Evolutionary conservation across 345 rosid species (phyloP).

Genomic region (Rhizophora mangle): DNA sequence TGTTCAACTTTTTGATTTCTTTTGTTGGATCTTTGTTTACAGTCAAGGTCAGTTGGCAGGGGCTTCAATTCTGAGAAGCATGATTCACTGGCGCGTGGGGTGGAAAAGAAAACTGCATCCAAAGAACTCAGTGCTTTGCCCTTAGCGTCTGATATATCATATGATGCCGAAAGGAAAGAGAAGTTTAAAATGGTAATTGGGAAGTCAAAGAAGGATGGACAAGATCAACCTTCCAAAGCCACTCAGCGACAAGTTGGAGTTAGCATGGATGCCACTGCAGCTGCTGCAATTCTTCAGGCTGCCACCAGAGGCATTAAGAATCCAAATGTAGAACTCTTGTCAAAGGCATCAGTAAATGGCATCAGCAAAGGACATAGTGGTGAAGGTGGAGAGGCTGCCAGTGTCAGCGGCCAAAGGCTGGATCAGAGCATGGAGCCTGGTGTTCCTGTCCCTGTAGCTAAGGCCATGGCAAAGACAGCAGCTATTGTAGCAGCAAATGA

Average conservation of each 20-base stretch:
- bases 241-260: constrained; percentile 50
- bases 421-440: constrained; percentile 26
- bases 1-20: not conserved
- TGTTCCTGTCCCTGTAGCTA: constrained; percentile 44
- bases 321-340: constrained; percentile 56
- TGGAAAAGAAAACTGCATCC: constrained; percentile 43
- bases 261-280: constrained; percentile 66
- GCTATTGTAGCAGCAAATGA: constrained; percentile 58
- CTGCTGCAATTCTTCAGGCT: constrained; percentile 93
- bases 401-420: constrained; percentile 22
- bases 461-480: constrained; percentile 43
- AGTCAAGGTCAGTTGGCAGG: constrained; percentile 52
- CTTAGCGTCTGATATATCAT: constrained; percentile 51
- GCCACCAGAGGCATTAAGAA: constrained; percentile 81
- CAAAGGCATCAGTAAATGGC: constrained; percentile 34
- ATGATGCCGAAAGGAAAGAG: constrained; percentile 67
- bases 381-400: constrained; percentile 35
- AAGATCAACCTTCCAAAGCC: constrained; percentile 49
- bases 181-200: constrained; percentile 74
- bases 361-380: constrained; percentile 35
- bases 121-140: constrained; percentile 42
- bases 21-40: constrained; percentile 21
- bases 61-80: constrained; percentile 39
- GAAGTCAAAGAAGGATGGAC: constrained; percentile 59
- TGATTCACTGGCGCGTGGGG: constrained; percentile 28